phyloP scores from a whole-genome alignment of 306 rosid genomes.

The Cucumis hystrix region DNA sequence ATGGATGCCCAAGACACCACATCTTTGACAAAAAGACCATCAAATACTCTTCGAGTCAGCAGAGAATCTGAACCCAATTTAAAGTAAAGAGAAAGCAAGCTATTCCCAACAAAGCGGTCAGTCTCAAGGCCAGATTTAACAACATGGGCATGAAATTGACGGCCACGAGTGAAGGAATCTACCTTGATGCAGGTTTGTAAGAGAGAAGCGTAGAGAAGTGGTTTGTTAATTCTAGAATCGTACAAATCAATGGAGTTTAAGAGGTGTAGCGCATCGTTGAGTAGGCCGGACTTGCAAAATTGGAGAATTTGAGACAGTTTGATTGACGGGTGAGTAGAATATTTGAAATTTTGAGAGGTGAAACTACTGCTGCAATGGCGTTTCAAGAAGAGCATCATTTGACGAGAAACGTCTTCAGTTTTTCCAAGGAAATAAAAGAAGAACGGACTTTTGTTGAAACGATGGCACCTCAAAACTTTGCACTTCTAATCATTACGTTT shows the following conservation, averaged over 20 bases:
- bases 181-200: constrained; percentile 45
- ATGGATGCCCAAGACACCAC: constrained; percentile 79
- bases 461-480: no score
- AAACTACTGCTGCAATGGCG: constrained; percentile 32
- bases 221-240: constrained; percentile 22
- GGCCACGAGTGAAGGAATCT: constrained; percentile 33
- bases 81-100: constrained; percentile 61
- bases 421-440: no score
- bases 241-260: constrained; percentile 29
- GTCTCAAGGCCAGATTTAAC: constrained; percentile 55
- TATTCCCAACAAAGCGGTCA: constrained; percentile 70
- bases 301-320: constrained; percentile 32
- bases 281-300: constrained; percentile 31
- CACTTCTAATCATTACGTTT: no score
- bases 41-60: constrained; percentile 44
- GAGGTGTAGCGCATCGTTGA: constrained; percentile 26
- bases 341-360: constrained; percentile 11
- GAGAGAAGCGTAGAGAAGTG: constrained; percentile 58
- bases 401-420: no score
- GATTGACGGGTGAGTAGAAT: constrained; percentile 1
- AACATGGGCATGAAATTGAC: constrained; percentile 52
- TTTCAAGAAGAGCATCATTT: constrained; percentile 24
- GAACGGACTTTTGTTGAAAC: no score
- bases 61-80: constrained; percentile 33
- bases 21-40: constrained; percentile 41